phyloP scores from a whole-genome alignment of 768 basidiomycete genomes.

The Psilocybe subaeruginosa region DNA sequence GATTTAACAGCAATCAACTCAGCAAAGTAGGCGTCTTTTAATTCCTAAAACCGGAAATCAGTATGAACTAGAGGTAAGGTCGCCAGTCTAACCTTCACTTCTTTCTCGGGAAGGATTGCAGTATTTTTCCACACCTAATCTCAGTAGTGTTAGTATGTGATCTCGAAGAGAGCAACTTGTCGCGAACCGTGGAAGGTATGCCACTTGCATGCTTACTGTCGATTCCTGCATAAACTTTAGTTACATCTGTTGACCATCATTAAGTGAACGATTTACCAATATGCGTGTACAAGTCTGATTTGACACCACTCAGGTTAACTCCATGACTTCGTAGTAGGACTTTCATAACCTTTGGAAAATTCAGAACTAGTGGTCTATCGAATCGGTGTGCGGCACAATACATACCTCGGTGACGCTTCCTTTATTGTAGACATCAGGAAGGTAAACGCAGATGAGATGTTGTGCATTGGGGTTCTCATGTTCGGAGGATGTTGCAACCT shows the following conservation, averaged over 20 bases:
- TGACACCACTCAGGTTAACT: constrained; percentile 66
- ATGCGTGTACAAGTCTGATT: constrained; percentile 68
- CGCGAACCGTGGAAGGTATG: constrained; percentile 65
- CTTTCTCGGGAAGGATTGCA: constrained; percentile 57
- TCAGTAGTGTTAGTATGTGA: background rate
- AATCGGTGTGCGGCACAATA: background rate
- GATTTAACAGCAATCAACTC: constrained; percentile 38
- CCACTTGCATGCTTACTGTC: constrained; percentile 81
- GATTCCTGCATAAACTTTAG: constrained; percentile 43
- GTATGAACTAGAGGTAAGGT: background rate
- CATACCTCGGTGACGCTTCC: constrained; percentile 55
- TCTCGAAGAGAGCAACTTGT: background rate
- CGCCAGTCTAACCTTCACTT: constrained; percentile 53
- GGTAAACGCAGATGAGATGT: constrained; percentile 72
- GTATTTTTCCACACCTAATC: constrained; percentile 70
- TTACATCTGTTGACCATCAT: background rate
- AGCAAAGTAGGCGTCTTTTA: constrained; percentile 66
- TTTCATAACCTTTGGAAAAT: constrained; percentile 60
- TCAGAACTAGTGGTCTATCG: background rate
- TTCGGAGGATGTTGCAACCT: constrained; percentile 67
- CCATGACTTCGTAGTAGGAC: constrained; percentile 69
- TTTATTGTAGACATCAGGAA: constrained; percentile 75
- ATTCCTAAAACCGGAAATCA: constrained; percentile 40
- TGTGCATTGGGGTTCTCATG: constrained; percentile 50
- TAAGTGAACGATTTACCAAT: constrained; percentile 43